phyloP scores from a whole-genome alignment of 495 filamentous ascomycete species.

The Daldinia loculata region DNA sequence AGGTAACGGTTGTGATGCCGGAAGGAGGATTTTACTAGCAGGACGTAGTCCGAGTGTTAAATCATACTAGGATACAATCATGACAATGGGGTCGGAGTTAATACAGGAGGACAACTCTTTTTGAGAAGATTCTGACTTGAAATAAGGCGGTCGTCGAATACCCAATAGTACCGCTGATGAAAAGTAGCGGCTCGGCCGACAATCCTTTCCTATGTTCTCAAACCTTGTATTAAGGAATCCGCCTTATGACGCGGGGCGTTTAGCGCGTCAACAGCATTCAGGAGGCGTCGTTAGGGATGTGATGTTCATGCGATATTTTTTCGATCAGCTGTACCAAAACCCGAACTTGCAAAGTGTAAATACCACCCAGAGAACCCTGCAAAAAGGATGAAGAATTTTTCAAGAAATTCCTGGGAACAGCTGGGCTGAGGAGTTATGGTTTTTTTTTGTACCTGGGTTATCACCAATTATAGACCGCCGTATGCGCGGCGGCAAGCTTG shows the following conservation, averaged over 20 bases:
- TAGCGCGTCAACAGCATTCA: conserved; percentile 37
- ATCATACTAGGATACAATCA: conserved; percentile 40
- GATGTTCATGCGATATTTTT: conserved; percentile 20
- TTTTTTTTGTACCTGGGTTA: conserved; percentile 27
- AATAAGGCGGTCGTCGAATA: conserved; percentile 20
- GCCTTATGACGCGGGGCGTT: conserved; percentile 25
- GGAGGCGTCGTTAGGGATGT: conserved; percentile 37
- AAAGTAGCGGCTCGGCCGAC: conserved; percentile 13
- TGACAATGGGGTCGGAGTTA: conserved; percentile 44
- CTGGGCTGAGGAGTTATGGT: conserved; percentile 42
- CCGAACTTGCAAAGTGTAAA: conserved; percentile 39
- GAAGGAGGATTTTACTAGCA: conserved; percentile 40
- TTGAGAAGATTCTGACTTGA: conserved; percentile 30
- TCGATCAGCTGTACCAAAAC: conserved; percentile 30
- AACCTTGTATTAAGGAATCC: conserved; percentile 32
- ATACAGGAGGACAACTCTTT: conserved; percentile 30
- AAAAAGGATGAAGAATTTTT: conserved; percentile 22
- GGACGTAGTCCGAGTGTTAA: conserved; percentile 32
- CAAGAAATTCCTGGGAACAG: conserved; percentile 39
- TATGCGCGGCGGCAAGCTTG: conserved; percentile 19
- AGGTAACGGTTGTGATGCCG: conserved; percentile 27
- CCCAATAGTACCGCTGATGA: conserved; percentile 12
- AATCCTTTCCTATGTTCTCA: conserved; percentile 27
- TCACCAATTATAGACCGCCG: conserved; percentile 23
- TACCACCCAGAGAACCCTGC: conserved; percentile 22